These are phyloP conservation scores for Colletotrichum sp. DNA, from an alignment of 2,329 filamentous ascomycete genomes.

Conservation along the genomic window DNA sequence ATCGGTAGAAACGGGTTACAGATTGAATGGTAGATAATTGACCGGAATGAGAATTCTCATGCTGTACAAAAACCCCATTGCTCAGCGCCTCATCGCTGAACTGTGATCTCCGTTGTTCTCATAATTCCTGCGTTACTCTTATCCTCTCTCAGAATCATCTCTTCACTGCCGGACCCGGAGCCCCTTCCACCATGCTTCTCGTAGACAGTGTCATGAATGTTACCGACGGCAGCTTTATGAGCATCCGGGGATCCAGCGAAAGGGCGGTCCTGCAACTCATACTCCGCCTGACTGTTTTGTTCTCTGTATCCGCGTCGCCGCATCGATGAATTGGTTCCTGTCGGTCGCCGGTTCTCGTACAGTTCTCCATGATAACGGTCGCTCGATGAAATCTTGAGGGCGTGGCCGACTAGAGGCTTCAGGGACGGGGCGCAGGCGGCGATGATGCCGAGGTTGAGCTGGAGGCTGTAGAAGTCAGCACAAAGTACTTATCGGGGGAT, in stretches of 20 bases:
- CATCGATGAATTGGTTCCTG: neutral
- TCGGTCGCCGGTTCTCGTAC: neutral
- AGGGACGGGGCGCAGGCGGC: constrained; percentile 32
- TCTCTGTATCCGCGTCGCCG: constrained; percentile 3
- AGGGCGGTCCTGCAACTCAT: neutral
- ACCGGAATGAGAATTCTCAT: fast-evolving
- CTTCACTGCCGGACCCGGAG: neutral
- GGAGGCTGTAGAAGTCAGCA: constrained; percentile 27
- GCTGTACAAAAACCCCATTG: neutral
- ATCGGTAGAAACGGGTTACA: neutral
- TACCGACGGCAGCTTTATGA: neutral
- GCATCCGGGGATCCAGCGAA: neutral
- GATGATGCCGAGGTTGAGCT: neutral
- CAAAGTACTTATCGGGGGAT: constrained; percentile 23
- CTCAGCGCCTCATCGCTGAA: neutral
- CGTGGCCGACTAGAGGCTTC: constrained; percentile 37
- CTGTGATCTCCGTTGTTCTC: neutral
- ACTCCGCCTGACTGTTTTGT: neutral
- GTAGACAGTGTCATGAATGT: neutral
- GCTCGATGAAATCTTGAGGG: constrained; percentile 29
- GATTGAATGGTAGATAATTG: neutral
- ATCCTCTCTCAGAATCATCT: neutral
- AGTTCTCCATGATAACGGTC: neutral
- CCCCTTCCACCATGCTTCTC: neutral
- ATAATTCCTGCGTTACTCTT: neutral